A percentile compares a stretch with the other conserved stretches of the same genome.
Evolutionary conservation across 2,329 filamentous ascomycete species (phyloP).

Genomic region (Lachnellula hyalina): DNA sequence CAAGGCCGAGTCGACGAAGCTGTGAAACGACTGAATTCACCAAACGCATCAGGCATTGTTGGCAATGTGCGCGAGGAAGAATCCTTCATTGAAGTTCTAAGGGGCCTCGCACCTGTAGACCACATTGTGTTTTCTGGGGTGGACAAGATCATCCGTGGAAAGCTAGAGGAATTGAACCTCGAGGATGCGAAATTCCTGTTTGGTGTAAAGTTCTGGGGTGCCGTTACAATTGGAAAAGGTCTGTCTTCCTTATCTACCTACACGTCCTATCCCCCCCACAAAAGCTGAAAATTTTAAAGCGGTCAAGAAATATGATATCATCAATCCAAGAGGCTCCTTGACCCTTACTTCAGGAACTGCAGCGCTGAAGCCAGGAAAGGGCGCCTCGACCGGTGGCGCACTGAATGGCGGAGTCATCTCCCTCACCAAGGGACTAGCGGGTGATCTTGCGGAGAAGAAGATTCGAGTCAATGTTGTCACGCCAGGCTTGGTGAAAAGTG

Average conservation of each 20-base stretch:
- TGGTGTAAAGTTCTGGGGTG: conserved; percentile 38
- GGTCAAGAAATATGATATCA: conserved; percentile 34
- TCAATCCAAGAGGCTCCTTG: conserved; percentile 34
- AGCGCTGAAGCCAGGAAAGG: conserved; percentile 33
- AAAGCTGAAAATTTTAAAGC: conserved; percentile 15
- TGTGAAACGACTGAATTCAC: conserved; percentile 26
- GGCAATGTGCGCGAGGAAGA: conserved; percentile 34
- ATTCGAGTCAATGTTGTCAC: conserved; percentile 57
- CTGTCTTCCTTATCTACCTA: not conserved
- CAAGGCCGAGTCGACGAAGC: conserved; percentile 30
- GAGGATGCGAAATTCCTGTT: conserved; percentile 34
- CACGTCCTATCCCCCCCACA: not conserved
- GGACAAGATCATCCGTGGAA: conserved; percentile 36
- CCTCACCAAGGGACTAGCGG: conserved; percentile 50
- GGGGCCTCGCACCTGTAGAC: conserved; percentile 33
- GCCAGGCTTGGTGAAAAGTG: conserved; percentile 49
- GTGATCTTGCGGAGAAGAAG: conserved; percentile 50
- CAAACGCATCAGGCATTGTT: conserved; percentile 26
- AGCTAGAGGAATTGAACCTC: conserved; percentile 31
- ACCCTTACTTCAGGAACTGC: conserved; percentile 36
- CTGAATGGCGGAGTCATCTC: conserved; percentile 42
- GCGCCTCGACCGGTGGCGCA: conserved; percentile 33
- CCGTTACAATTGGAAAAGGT: conserved; percentile 34
- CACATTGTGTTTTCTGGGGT: conserved; percentile 36
- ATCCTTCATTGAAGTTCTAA: conserved; percentile 30